Percentiles rank a stretch among this genome's conserved stretches.
phyloP scores from a whole-genome alignment of 1,139 yeast species.

The Suhomyces wounanorum region DNA sequence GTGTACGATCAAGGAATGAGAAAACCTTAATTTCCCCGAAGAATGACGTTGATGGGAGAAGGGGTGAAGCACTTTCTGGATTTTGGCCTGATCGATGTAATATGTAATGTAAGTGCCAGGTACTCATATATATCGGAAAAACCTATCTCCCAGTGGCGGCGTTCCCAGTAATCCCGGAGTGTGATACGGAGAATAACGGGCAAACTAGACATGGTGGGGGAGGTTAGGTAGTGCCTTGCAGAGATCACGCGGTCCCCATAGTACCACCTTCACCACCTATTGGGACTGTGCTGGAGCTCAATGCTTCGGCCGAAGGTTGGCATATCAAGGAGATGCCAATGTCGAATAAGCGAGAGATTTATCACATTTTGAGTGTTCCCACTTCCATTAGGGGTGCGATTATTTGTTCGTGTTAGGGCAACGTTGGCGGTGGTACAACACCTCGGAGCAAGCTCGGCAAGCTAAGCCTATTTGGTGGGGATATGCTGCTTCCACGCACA shows the following conservation, averaged over 20 bases:
- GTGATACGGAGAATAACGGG: slow-evolving; percentile 7
- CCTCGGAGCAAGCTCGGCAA: neutral
- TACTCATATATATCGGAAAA: neutral
- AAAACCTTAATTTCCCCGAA: neutral
- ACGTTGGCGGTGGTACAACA: neutral
- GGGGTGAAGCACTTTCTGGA: neutral
- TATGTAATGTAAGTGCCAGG: neutral
- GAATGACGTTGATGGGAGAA: neutral
- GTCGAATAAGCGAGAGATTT: no score
- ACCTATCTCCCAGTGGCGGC: neutral
- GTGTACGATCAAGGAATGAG: neutral
- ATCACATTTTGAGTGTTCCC: no score
- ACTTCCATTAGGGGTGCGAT: neutral
- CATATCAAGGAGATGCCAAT: no score
- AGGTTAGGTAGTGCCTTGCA: slow-evolving; percentile 6
- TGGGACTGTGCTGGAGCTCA: no score
- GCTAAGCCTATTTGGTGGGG: neutral
- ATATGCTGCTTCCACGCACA: neutral
- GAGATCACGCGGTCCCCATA: slow-evolving; percentile 7
- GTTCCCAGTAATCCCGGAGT: slow-evolving; percentile 1
- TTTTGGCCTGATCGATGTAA: slow-evolving; percentile 1
- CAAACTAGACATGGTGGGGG: slow-evolving; percentile 1
- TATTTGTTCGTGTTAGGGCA: neutral
- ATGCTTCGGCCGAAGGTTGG: no score
- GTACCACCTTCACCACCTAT: neutral